These are phyloP conservation scores for Kandelia obovata DNA, from an alignment of 345 rosid genomes.

Conservation along the genomic window DNA sequence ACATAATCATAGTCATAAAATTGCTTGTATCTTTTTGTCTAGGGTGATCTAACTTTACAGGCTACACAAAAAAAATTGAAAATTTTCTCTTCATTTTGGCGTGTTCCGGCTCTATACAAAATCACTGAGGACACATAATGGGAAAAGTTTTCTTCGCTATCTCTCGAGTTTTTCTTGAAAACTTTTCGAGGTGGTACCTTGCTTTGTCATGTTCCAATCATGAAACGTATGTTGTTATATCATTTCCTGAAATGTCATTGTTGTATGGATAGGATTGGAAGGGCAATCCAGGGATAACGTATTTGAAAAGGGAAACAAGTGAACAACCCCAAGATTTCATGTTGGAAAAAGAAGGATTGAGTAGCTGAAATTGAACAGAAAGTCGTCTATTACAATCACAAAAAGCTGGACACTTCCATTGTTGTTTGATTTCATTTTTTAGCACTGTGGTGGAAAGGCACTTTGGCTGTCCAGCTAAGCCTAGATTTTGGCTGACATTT, in stretches of 20 bases:
- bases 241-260: not conserved
- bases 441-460: conserved; percentile 12
- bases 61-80: not conserved
- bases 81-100: not conserved
- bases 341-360: conserved; percentile 20
- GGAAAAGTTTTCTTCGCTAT: not conserved
- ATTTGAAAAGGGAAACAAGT: conserved; percentile 4
- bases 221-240: not conserved
- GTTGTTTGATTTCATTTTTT: not conserved
- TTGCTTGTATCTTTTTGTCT: not conserved
- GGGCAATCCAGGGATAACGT: conserved; percentile 4
- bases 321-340: conserved; percentile 15
- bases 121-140: not conserved
- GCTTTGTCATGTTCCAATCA: conserved; percentile 8
- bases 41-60: not conserved
- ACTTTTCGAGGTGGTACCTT: not conserved
- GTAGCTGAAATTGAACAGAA: conserved; percentile 14
- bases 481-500: conserved; percentile 1
- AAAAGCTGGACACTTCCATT: conserved; percentile 2
- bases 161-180: not conserved
- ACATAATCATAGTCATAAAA: too few species aligned
- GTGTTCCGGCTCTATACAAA: not conserved
- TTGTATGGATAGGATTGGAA: conserved; percentile 15
- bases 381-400: conserved; percentile 6
- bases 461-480: not conserved